These are phyloP conservation scores for Phytophthora nicotianae DNA, from an alignment of 352 stramenopile genomes.

Conservation along the genomic window DNA sequence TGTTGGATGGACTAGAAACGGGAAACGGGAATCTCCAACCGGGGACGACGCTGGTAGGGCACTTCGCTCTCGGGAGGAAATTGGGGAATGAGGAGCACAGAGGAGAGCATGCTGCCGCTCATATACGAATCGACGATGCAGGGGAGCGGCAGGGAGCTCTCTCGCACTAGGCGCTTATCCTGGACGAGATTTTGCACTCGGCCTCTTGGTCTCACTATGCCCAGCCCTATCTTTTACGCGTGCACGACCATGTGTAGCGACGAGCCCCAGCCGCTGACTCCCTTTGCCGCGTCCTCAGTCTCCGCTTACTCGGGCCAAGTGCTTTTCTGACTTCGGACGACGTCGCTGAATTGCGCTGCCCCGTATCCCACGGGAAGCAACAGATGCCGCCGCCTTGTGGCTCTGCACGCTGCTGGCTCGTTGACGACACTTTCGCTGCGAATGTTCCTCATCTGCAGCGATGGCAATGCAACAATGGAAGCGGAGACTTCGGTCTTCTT, in stretches of 20 bases:
- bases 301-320: conserved; percentile 12
- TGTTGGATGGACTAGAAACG: conserved; percentile 26
- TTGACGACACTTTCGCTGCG: not conserved
- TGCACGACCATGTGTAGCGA: conserved; percentile 28
- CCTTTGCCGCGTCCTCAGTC: conserved; percentile 1
- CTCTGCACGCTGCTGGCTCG: conserved; percentile 1
- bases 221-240: conserved; percentile 18
- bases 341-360: conserved; percentile 15
- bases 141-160: conserved; percentile 28
- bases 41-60: conserved; percentile 16
- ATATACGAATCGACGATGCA: conserved; percentile 26
- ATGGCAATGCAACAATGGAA: not conserved
- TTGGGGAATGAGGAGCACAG: conserved; percentile 34
- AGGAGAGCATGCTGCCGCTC: not conserved
- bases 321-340: conserved; percentile 3
- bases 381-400: conserved; percentile 25
- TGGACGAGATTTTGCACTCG: conserved; percentile 6
- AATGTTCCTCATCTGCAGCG: not conserved
- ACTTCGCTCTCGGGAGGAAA: conserved; percentile 33
- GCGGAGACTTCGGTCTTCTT: conserved; percentile 6
- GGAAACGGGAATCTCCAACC: conserved; percentile 30
- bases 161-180: conserved; percentile 27
- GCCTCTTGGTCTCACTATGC: conserved; percentile 25
- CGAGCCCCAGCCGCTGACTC: conserved; percentile 24
- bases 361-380: conserved; percentile 7